Percentiles rank a stretch among this genome's conserved stretches.
Conservation (phyloP, 352 stramenopile genomes). For the Phytophthora hibernalis region DNA sequence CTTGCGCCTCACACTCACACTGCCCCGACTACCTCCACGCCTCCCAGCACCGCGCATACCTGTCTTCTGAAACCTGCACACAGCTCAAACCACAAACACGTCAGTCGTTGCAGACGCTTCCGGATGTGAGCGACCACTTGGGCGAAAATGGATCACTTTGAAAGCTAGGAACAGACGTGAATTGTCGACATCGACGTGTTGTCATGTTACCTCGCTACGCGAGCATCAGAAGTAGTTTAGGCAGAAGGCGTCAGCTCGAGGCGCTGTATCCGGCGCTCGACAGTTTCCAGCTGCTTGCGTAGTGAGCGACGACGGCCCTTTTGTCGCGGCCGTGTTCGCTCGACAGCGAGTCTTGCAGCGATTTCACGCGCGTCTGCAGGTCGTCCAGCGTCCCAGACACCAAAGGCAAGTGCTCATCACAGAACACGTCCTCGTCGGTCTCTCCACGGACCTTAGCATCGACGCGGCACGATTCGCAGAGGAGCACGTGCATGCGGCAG, state of each 20-base stretch:
- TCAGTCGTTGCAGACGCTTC: constrained; percentile 21
- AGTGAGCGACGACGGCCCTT: constrained; percentile 80
- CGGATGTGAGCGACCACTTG: constrained; percentile 17
- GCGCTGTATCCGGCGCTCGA: constrained; percentile 68
- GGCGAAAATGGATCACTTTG: constrained; percentile 20
- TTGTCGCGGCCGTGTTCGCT: constrained; percentile 50
- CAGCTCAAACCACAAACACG: constrained; percentile 1
- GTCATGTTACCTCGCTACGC: constrained; percentile 22
- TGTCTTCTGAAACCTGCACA: constrained; percentile 1
- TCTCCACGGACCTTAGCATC: constrained; percentile 22
- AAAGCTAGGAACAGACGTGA: constrained; percentile 7
- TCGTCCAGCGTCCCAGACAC: constrained; percentile 50
- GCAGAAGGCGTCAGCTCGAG: constrained; percentile 8
- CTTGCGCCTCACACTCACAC: constrained; percentile 30
- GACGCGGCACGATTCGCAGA: constrained; percentile 60
- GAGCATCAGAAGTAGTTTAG: constrained; percentile 16
- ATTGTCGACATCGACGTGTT: constrained; percentile 24
- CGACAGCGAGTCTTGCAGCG: constrained; percentile 45
- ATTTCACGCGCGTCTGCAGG: constrained; percentile 37
- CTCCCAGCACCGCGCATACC: constrained; percentile 31
- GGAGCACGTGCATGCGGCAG: constrained; percentile 82
- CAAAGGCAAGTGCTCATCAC: constrained; percentile 60
- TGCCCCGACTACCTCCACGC: constrained; percentile 36
- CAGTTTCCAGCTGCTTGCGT: constrained; percentile 81
- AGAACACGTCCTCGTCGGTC: constrained; percentile 57